These are phyloP conservation scores for Westerdykella ornata DNA, from an alignment of 2,329 filamentous ascomycete species.

Conservation along the genomic window DNA sequence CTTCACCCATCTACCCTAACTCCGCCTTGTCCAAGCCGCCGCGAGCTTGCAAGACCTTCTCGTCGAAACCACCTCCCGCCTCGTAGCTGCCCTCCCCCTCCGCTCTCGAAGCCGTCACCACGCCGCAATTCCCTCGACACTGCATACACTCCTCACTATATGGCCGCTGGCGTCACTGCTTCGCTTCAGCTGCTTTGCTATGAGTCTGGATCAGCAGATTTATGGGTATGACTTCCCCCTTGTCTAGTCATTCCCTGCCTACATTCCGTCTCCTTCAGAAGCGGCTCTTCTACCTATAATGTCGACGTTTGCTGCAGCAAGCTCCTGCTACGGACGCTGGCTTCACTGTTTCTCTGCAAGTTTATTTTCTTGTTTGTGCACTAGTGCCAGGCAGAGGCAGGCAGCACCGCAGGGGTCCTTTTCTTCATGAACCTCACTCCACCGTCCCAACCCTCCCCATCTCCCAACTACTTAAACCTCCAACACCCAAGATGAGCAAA, in stretches of 20 bases:
- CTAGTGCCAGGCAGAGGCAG: conserved; percentile 29
- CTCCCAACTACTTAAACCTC: neutral
- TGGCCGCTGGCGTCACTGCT: conserved; percentile 23
- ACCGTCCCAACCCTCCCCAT: neutral
- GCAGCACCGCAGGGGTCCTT: conserved; percentile 34
- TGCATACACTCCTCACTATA: conserved; percentile 15
- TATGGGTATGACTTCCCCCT: conserved; percentile 35
- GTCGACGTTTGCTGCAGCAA: too few species aligned
- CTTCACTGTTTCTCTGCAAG: conserved; percentile 8
- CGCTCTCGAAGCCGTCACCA: conserved; percentile 8
- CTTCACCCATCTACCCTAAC: neutral
- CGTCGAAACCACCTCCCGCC: conserved; percentile 6
- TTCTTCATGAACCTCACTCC: conserved; percentile 3
- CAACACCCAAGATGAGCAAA: neutral
- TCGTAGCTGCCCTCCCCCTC: conserved; percentile 8
- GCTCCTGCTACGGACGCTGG: too few species aligned
- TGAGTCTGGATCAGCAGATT: conserved; percentile 39
- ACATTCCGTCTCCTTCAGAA: conserved; percentile 5
- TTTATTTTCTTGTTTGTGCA: conserved; percentile 14
- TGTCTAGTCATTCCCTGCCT: conserved; percentile 9
- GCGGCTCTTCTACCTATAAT: too few species aligned
- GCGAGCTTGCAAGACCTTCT: neutral
- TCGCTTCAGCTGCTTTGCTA: conserved; percentile 32
- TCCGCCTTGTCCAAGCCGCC: neutral
- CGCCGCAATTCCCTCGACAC: conserved; percentile 16